Evolutionary conservation across 1,139 yeast species (phyloP), one percentile per base, ranked within the genome.

Genomic region (Suhomyces bribrorum): DNA sequence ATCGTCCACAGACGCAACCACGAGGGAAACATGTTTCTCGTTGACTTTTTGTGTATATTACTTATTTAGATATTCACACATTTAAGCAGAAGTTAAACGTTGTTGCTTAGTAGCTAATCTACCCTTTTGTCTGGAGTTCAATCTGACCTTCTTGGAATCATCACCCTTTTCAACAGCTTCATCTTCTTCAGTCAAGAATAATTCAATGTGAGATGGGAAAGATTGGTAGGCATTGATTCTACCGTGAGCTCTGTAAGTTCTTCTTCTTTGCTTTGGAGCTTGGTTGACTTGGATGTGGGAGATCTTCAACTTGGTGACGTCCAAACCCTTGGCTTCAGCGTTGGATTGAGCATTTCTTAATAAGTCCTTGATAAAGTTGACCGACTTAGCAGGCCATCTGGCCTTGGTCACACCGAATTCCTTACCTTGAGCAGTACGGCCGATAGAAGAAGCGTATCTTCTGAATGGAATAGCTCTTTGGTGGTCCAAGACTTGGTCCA

Each of bases 161-260:
- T 78, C 74, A 64, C 97, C 90, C 85, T 92, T 92, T 67, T 85
- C 90, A 70, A 92, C 90, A 66, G 79, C 81, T 76, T 89, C 97
- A 61, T 79, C 92, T 75, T 84, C 88, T 83, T 94, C 98, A 66
- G 97, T 84, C 66, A 94, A 80, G 69, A 88, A 84, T 71, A 94
- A 79, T 83, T 94, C 98, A 71, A 94, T 90, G 86, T 94, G 99
- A 66, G 95, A 89, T 70, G 98, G 98, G 64, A 90, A 81, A 52
- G 97, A 87, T 80, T 88, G 94, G 90, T 88, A 92, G 64, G 96
- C 96, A 78, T 90, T 92, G 73, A 89, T 87, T 84, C 97, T 90
- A 86, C 99, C 99, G 85, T 92, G 98, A 66, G 98, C 98, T 85
- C 99, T 92, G 96, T 81, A 94, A 69, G 98, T 92, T 81, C 99